phyloP scores from a whole-genome alignment of 495 filamentous ascomycete genomes.

The Aspergillus sclerotioniger region DNA sequence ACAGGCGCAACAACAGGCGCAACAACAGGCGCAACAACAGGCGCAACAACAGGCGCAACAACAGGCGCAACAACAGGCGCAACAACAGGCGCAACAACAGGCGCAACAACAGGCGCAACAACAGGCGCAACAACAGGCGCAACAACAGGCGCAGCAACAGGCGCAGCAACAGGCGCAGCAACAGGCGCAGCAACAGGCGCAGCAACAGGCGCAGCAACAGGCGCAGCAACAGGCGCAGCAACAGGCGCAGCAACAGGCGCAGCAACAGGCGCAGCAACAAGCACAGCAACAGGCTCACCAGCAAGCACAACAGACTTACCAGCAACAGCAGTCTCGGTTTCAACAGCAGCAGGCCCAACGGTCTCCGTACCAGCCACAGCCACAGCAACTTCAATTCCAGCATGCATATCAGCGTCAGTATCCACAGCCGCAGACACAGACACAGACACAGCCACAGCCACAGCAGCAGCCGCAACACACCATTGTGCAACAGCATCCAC shows the following conservation, averaged over 20 bases:
- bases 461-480: conserved; percentile 21
- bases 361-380: conserved; percentile 29
- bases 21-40: neutral
- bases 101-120: conserved; percentile 1
- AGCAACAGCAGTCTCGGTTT: conserved; percentile 29
- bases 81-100: conserved; percentile 21
- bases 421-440: conserved; percentile 23
- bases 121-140: conserved; percentile 1
- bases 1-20: neutral
- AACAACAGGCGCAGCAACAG: conserved; percentile 20
- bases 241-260: neutral
- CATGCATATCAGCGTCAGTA: conserved; percentile 26
- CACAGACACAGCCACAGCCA: conserved; percentile 22
- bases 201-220: conserved; percentile 28
- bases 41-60: conserved; percentile 19
- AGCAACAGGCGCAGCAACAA: conserved; percentile 16
- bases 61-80: conserved; percentile 28
- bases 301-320: conserved; percentile 18
- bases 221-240: conserved; percentile 11
- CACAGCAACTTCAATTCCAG: conserved; percentile 28
- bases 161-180: conserved; percentile 6
- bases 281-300: conserved; percentile 17
- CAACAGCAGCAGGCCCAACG: conserved; percentile 36
- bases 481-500: conserved; percentile 19
- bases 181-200: conserved; percentile 23